A percentile compares a stretch with the other conserved stretches of the same genome.
Evolutionary conservation across 768 basidiomycete species (phyloP).

Genomic region (Russula lepida): DNA sequence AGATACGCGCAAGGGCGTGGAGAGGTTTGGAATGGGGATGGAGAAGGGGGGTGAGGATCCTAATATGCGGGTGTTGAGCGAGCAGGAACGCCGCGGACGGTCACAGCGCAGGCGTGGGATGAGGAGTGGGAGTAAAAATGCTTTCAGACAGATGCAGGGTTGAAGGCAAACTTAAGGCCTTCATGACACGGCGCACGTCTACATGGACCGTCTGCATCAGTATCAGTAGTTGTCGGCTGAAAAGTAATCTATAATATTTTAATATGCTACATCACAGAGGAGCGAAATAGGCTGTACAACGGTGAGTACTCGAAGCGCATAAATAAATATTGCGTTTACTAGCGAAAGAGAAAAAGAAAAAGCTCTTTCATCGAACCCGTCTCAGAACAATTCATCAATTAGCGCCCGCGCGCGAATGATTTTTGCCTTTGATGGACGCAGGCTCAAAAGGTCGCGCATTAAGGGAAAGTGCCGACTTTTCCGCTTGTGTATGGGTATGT

Average conservation of each 20-base stretch:
- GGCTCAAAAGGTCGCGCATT: constrained; percentile 51
- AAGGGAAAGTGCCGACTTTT: constrained; percentile 39
- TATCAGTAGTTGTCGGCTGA: neutral
- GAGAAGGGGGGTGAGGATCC: constrained; percentile 63
- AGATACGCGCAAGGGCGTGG: constrained; percentile 50
- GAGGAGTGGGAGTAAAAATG: constrained; percentile 87
- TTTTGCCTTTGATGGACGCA: constrained; percentile 22
- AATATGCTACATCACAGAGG: constrained; percentile 7
- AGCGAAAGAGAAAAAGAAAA: neutral
- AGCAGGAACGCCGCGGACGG: constrained; percentile 70
- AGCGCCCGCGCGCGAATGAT: neutral
- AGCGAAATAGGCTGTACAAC: constrained; percentile 1
- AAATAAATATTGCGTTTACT: constrained; percentile 12
- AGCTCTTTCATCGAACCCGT: neutral
- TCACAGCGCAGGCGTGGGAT: constrained; percentile 67
- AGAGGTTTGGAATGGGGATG: constrained; percentile 82
- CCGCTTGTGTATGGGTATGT: constrained; percentile 4
- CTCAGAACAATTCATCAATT: neutral
- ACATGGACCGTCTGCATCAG: neutral
- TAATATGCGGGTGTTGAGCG: constrained; percentile 38
- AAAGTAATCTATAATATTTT: neutral
- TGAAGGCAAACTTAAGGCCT: neutral
- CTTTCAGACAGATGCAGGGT: constrained; percentile 36
- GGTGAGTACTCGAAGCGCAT: neutral
- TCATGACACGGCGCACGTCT: neutral